Conservation (phyloP, 345 rosid genomes). For the Ailanthus altissimus region DNA sequence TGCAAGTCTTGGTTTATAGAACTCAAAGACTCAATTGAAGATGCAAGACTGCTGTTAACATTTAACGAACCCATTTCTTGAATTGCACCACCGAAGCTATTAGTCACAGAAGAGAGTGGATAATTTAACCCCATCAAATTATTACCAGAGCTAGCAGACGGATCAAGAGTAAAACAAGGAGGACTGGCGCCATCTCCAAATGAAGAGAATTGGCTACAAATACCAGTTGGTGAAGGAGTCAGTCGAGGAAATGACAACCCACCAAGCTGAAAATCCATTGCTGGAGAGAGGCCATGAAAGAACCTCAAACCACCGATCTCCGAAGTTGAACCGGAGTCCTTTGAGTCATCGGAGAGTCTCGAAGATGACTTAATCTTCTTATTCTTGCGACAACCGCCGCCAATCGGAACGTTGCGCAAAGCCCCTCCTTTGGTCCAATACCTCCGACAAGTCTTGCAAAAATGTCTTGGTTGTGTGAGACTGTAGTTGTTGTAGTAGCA, state of each 20-base stretch:
- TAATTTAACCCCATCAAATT: constrained; percentile 55
- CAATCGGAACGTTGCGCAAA: constrained; percentile 78
- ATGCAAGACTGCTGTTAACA: constrained; percentile 61
- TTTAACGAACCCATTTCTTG: constrained; percentile 54
- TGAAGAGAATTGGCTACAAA: constrained; percentile 47
- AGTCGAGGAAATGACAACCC: constrained; percentile 55
- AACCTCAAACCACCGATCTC: constrained; percentile 62
- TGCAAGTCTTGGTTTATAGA: constrained; percentile 90
- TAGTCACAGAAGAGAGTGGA: constrained; percentile 36
- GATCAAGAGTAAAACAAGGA: constrained; percentile 47
- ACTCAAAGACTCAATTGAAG: constrained; percentile 86
- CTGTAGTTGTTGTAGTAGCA: constrained; percentile 96
- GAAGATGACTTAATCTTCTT: constrained; percentile 69
- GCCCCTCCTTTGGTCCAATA: constrained; percentile 93
- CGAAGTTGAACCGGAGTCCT: constrained; percentile 45
- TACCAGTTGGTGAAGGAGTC: constrained; percentile 37
- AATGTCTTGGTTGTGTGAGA: constrained; percentile 84
- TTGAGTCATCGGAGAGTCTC: constrained; percentile 39
- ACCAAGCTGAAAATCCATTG: constrained; percentile 76
- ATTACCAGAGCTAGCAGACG: constrained; percentile 38
- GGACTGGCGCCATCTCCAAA: constrained; percentile 39
- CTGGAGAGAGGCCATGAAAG: constrained; percentile 61
- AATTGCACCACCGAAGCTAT: constrained; percentile 40
- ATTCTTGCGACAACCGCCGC: constrained; percentile 80
- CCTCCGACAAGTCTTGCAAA: constrained; percentile 79